A percentile compares a stretch with the other conserved stretches of the same genome.
Evolutionary conservation across 805 yeast genomes (phyloP).

Genomic region (Pichia sporocuriosa): DNA sequence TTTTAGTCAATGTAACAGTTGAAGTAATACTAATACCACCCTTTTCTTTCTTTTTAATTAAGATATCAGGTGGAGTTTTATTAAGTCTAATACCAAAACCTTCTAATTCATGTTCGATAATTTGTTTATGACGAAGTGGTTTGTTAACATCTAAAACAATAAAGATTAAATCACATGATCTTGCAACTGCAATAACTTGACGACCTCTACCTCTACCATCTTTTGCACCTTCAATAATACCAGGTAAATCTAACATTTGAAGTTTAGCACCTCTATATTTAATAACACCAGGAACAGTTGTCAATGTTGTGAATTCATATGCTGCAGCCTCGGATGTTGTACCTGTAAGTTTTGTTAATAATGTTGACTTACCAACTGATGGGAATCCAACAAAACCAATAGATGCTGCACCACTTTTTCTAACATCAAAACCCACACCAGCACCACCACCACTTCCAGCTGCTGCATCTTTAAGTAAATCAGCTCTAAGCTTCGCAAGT

Average conservation of each 20-base stretch:
- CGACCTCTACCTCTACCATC: conserved; percentile 91
- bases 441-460: conserved; percentile 88
- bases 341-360: conserved; percentile 84
- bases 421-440: conserved; percentile 95
- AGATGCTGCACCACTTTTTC: conserved; percentile 96
- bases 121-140: conserved; percentile 88
- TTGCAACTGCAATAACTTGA: conserved; percentile 98
- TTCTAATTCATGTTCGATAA: conserved; percentile 91
- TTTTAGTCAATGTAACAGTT: conserved; percentile 85
- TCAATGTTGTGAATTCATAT: conserved; percentile 93
- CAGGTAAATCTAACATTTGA: conserved; percentile 91
- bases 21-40: conserved; percentile 94
- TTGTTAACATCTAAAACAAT: conserved; percentile 94
- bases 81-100: conserved; percentile 96
- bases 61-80: conserved; percentile 86
- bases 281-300: conserved; percentile 96
- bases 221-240: conserved; percentile 86
- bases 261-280: conserved; percentile 95
- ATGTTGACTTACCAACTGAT: conserved; percentile 85
- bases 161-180: conserved; percentile 90
- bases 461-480: conserved; percentile 63
- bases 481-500: conserved; percentile 90
- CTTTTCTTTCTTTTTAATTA: conserved; percentile 85
- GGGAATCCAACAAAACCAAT: conserved; percentile 99
- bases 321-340: conserved; percentile 98